Evolutionary conservation across 768 basidiomycete genomes (phyloP).

Genomic region (Dacryopinax primogenitus): DNA sequence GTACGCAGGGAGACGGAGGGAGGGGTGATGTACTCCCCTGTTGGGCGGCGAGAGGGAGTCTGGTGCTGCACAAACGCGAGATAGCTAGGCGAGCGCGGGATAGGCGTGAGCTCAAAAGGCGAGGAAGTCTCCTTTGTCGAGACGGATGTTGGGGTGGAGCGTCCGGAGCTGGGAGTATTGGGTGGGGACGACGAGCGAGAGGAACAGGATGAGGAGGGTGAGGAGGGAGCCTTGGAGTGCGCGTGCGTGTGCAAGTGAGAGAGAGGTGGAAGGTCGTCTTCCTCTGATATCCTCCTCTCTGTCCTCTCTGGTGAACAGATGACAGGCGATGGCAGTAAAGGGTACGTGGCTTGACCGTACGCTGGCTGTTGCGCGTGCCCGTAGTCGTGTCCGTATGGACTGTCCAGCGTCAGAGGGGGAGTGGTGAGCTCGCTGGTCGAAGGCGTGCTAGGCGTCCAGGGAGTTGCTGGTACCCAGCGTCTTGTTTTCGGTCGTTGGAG

Average conservation of each 20-base stretch:
- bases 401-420: not conserved
- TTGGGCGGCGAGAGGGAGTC: not conserved
- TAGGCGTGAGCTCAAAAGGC: not conserved
- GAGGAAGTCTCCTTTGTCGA: not conserved
- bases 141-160: not conserved
- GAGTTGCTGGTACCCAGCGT: not conserved
- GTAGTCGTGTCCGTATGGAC: not conserved
- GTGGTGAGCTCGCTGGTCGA: not conserved
- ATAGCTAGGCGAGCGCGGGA: not conserved
- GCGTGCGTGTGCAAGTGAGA: not conserved
- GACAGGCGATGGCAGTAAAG: not conserved
- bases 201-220: not conserved
- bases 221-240: not conserved
- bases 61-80: not conserved
- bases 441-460: not conserved
- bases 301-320: no score
- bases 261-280: not conserved
- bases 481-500: not conserved
- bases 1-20: not conserved
- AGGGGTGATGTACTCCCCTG: conserved; percentile 5
- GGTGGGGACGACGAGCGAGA: not conserved
- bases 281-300: not conserved
- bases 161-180: not conserved
- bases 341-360: not conserved
- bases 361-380: not conserved